A percentile compares a stretch with the other conserved stretches of the same genome.
Conservation (phyloP, 352 stramenopile genomes). For the Phytophthora ohioensis region DNA sequence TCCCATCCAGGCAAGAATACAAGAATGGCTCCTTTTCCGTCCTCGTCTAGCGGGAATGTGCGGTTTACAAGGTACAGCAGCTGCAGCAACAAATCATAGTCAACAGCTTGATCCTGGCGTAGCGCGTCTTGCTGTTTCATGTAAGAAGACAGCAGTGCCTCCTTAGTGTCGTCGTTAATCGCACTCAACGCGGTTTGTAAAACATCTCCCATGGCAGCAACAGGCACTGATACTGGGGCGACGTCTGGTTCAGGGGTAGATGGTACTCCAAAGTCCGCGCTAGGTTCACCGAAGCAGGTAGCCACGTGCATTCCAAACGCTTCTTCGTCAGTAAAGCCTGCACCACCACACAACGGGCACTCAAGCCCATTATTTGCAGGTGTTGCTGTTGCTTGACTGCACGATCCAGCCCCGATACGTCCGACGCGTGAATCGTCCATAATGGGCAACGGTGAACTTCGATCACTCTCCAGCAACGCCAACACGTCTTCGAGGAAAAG, state of each 20-base stretch:
- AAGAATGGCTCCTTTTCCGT: conserved; percentile 75
- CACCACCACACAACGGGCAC: conserved; percentile 86
- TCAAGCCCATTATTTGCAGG: conserved; percentile 44
- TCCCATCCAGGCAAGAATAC: conserved; percentile 89
- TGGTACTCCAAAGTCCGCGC: conserved; percentile 20
- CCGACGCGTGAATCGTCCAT: conserved; percentile 34
- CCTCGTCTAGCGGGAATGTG: conserved; percentile 57
- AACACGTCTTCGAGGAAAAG: conserved; percentile 94
- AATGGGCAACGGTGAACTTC: conserved; percentile 37
- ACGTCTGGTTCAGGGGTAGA: conserved; percentile 19
- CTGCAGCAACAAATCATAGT: conserved; percentile 75
- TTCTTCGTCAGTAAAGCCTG: conserved; percentile 79
- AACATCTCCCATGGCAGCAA: conserved; percentile 45
- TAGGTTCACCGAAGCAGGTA: conserved; percentile 75
- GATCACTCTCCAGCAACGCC: conserved; percentile 52
- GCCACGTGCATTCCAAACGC: conserved; percentile 90
- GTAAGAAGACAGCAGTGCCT: conserved; percentile 59
- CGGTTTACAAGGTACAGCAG: conserved; percentile 70
- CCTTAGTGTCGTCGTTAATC: conserved; percentile 47
- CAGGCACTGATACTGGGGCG: conserved; percentile 19
- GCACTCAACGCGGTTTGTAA: conserved; percentile 45
- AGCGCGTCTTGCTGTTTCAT: conserved; percentile 69
- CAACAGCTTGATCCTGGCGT: conserved; percentile 68
- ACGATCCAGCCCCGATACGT: conserved; percentile 9
- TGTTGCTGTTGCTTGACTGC: neutral